Conservation (phyloP, 306 rosid species). For the Rosa multiflora region DNA sequence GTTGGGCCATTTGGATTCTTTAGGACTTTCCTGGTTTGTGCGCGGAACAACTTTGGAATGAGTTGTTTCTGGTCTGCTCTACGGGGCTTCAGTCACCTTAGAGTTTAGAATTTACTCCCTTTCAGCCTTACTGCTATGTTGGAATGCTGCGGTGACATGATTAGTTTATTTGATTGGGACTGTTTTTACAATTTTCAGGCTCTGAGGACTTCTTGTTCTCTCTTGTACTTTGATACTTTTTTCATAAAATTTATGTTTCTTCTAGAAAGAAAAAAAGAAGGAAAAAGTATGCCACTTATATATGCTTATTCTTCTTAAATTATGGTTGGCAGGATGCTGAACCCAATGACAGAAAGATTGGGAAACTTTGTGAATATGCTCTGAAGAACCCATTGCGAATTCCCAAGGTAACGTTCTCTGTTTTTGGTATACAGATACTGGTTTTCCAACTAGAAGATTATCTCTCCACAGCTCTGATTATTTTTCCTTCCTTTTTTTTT, state of each 20-base stretch:
- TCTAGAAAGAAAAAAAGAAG: background rate
- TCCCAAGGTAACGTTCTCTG: slow-evolving; percentile 41
- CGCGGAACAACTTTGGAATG: no score
- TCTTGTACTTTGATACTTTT: no score
- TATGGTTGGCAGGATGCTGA: slow-evolving; percentile 44
- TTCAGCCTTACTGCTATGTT: no score
- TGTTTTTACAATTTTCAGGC: no score
- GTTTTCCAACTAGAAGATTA: background rate
- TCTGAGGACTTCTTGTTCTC: no score
- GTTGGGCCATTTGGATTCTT: no score
- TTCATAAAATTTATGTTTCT: background rate
- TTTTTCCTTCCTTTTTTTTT: background rate
- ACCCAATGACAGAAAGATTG: slow-evolving; percentile 53
- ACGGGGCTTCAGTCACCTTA: no score
- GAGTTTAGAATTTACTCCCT: no score
- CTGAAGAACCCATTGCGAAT: slow-evolving; percentile 53
- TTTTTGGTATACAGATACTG: background rate
- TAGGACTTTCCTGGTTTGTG: no score
- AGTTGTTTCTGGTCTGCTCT: no score
- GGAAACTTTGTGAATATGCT: slow-evolving; percentile 57
- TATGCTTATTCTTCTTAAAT: slow-evolving; percentile 13
- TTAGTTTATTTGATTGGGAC: no score
- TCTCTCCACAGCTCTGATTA: background rate
- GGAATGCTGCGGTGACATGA: no score
- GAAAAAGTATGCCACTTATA: background rate